phyloP scores from a whole-genome alignment of 1,284 basidiomycete species.

The Puccinia novopanici region DNA sequence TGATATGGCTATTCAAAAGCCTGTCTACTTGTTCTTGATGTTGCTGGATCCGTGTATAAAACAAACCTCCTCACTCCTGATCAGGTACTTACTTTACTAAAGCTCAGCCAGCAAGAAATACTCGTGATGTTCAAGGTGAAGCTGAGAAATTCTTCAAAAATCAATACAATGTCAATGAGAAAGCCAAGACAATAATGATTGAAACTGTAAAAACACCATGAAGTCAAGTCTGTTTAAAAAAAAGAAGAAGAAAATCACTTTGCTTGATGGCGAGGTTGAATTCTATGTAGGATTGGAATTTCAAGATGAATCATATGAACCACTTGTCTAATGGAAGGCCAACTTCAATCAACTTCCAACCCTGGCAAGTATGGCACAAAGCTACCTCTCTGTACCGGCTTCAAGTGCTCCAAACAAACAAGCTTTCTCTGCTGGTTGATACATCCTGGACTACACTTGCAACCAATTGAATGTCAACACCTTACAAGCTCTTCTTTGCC shows the following conservation, averaged over 20 bases:
- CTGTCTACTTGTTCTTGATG: background rate
- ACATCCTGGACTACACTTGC: background rate
- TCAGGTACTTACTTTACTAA: background rate
- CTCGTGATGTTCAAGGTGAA: background rate
- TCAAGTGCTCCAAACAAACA: background rate
- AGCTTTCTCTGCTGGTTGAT: constrained; percentile 9
- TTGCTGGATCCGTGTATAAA: background rate
- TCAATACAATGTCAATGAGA: background rate
- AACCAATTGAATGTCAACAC: background rate
- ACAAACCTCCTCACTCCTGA: background rate
- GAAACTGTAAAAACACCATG: background rate
- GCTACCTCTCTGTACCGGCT: constrained; percentile 5
- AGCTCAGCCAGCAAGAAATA: background rate
- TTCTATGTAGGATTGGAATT: background rate
- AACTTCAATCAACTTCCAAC: constrained; percentile 2
- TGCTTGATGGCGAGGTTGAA: background rate
- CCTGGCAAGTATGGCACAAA: constrained; percentile 5
- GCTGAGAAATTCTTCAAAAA: background rate
- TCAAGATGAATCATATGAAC: background rate
- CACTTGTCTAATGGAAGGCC: constrained; percentile 12
- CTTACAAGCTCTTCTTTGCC: background rate
- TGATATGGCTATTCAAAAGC: background rate
- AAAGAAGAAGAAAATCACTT: background rate
- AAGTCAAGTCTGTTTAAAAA: background rate
- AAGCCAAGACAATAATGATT: background rate